Evolutionary conservation across 257 asterid species (phyloP), one percentile per base, ranked within the genome.

Genomic region (Lycium barbarum): DNA sequence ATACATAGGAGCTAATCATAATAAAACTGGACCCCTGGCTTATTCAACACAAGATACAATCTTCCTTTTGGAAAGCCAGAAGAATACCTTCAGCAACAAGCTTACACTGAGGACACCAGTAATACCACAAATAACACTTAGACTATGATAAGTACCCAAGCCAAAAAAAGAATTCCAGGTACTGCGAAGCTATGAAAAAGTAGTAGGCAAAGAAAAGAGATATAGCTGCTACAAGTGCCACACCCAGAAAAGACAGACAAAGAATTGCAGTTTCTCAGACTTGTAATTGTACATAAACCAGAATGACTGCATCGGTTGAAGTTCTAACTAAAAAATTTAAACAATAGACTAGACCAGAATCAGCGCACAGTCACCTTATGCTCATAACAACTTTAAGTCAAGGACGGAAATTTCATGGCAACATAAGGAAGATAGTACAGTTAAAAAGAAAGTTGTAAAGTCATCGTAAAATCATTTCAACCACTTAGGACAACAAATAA

Each of bases 1-100:
- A 86, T 82, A 71, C 49, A 81, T 82, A 85, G 84, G 84, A 84
- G 88, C n/a, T 35, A 83, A 73, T 5, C 43, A 76, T 33, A 49
- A 76, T 76, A 54, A 76, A 76, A 76, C 17, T 45, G 57, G 80
- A 72, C 2, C 45, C 80, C 80, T 72, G 58, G 57, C 58, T 43
- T n/a, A 43, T 72, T 45, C 54, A 72, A 54, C 80, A 72, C 80
- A 72, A 9, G 36, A 10, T 40, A 72, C 80, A 72, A 10, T 45
- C 36, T 72, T 17, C 80, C 57, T 43, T 72, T 76, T 33, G n/a
- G 26, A 35, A 78, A 26, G 49, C 59, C 82, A 78, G 65, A 53
- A 33, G 65, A 78, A 76, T 76, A 51, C 40, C 81, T 47, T 76
- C 63, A 7, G 63, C 22, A 26, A 53, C 82, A 26, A 53, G 49